Conservation (phyloP, 2,329 filamentous ascomycete genomes). For the Alternaria brassicicola region DNA sequence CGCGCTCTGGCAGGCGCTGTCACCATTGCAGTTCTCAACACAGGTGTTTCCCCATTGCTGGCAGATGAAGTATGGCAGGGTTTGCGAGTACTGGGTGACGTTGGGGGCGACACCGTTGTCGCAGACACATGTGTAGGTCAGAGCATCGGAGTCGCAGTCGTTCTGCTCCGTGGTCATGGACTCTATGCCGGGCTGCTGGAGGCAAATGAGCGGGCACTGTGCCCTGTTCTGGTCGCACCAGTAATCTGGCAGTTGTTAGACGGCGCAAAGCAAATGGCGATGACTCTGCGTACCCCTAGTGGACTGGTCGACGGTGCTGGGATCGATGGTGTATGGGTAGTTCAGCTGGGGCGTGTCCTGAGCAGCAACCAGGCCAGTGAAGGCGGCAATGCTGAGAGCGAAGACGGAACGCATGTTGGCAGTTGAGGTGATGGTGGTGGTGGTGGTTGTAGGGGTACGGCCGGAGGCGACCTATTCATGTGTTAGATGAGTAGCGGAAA, state of each 20-base stretch:
- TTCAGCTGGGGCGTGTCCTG: constrained; percentile 44
- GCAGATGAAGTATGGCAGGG: constrained; percentile 79
- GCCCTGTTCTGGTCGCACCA: constrained; percentile 71
- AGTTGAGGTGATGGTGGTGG: constrained; percentile 11
- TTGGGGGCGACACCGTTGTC: constrained; percentile 70
- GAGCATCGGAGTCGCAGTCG: constrained; percentile 66
- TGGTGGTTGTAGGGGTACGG: constrained; percentile 3
- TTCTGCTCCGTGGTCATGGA: constrained; percentile 61
- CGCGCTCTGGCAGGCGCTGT: constrained; percentile 63
- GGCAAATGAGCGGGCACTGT: constrained; percentile 75
- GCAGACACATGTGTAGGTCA: constrained; percentile 77
- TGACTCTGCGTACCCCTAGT: constrained; percentile 57
- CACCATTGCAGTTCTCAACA: constrained; percentile 62
- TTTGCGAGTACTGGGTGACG: constrained; percentile 76
- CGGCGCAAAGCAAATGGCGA: background rate
- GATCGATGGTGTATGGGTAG: constrained; percentile 63
- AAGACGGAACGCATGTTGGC: constrained; percentile 55
- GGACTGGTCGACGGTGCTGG: constrained; percentile 61
- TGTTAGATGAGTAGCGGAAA: background rate
- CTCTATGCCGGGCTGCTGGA: constrained; percentile 60
- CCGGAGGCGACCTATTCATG: constrained; percentile 10
- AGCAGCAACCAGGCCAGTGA: constrained; percentile 60
- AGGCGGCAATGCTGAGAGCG: constrained; percentile 59
- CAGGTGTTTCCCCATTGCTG: constrained; percentile 73
- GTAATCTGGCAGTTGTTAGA: constrained; percentile 51